phyloP scores from a whole-genome alignment of 1,139 yeast genomes.

The Yamadazyma epiphylla region DNA sequence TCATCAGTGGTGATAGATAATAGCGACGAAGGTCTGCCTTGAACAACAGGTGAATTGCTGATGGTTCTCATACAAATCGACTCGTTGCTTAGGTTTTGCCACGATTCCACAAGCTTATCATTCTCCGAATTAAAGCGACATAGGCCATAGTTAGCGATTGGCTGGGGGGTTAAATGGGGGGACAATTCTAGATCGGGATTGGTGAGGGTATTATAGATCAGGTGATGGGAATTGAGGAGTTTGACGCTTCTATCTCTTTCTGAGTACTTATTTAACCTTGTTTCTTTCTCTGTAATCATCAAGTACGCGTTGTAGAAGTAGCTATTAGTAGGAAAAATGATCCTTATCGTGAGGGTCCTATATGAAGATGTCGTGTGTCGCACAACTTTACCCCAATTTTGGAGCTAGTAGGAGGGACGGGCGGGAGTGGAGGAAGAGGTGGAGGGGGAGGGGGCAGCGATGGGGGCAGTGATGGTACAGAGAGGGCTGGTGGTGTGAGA shows the following conservation, averaged over 20 bases:
- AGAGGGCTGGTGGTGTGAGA: too few species aligned
- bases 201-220: conserved; percentile 35
- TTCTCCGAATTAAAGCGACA: conserved; percentile 2
- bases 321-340: too few species aligned
- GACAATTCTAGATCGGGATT: conserved; percentile 41
- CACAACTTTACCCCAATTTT: too few species aligned
- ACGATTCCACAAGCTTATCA: conserved; percentile 10
- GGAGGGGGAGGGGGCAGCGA: too few species aligned
- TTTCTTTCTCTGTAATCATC: too few species aligned
- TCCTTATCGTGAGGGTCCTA: too few species aligned
- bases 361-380: too few species aligned
- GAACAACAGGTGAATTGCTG: conserved; percentile 12
- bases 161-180: conserved; percentile 9
- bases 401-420: too few species aligned
- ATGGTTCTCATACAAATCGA: conserved; percentile 9
- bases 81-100: conserved; percentile 19
- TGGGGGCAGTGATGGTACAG: too few species aligned
- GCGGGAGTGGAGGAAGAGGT: too few species aligned
- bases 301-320: too few species aligned
- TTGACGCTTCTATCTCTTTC: conserved; percentile 6
- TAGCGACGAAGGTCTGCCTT: conserved; percentile 19
- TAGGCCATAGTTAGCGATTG: conserved; percentile 2
- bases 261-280: not conserved
- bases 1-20: conserved; percentile 19
- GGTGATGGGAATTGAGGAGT: conserved; percentile 35